Evolutionary conservation across 768 basidiomycete genomes (phyloP).

Genomic region (Astraeus odoratus): DNA sequence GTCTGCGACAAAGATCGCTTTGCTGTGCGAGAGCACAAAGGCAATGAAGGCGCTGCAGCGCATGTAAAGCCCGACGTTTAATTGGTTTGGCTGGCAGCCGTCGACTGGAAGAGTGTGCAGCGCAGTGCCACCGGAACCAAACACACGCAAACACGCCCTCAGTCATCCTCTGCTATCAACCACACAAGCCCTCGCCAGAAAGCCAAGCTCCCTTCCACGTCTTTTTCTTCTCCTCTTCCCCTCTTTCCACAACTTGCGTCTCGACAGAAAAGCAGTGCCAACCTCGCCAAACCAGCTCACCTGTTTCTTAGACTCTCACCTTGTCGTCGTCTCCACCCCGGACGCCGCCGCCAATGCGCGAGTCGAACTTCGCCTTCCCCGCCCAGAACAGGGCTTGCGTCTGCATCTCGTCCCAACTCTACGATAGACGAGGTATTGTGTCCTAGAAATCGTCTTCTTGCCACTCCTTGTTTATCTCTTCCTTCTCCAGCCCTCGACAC

Average conservation of each 20-base stretch:
- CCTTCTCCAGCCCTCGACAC: slow-evolving; percentile 41
- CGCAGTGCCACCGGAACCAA: slow-evolving; percentile 24
- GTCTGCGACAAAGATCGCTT: no score
- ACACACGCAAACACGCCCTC: slow-evolving; percentile 23
- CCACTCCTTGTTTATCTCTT: slow-evolving; percentile 4
- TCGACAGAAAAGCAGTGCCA: slow-evolving; percentile 2
- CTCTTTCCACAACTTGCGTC: not conserved
- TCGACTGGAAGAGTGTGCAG: no score
- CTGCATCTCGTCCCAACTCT: slow-evolving; percentile 89
- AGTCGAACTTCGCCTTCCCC: slow-evolving; percentile 92
- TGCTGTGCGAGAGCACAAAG: no score
- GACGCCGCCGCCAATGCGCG: slow-evolving; percentile 56
- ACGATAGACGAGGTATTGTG: slow-evolving; percentile 83
- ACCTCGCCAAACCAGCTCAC: not conserved
- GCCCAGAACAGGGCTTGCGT: slow-evolving; percentile 93
- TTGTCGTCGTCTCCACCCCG: slow-evolving; percentile 13
- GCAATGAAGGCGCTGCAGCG: no score
- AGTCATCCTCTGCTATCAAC: slow-evolving; percentile 28
- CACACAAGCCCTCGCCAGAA: no score
- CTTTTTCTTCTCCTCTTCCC: slow-evolving; percentile 6
- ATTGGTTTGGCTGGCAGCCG: no score
- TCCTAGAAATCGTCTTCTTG: slow-evolving; percentile 1
- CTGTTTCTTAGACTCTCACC: slow-evolving; percentile 2
- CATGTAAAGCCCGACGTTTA: no score
- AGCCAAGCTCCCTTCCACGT: slow-evolving; percentile 12